Base-by-base conservation (phyloP, 2,329 filamentous ascomycete species). In the Claviceps spartinae region DNA sequence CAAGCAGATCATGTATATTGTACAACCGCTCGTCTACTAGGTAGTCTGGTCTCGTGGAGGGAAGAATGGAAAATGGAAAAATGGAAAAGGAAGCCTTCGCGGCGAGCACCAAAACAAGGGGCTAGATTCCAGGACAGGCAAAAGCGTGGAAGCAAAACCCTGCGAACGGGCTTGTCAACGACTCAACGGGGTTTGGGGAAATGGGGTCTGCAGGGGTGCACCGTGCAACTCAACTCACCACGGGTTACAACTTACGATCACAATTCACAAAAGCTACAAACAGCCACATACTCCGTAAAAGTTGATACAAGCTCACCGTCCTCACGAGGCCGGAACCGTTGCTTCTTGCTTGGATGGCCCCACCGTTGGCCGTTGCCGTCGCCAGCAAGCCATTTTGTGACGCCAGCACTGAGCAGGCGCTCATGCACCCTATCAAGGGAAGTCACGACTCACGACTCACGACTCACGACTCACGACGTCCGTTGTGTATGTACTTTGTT, bases 211-310 rank as follows among this genome's bases (percentile, higher is more conserved):
- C 20, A n/a, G 41, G 41, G 36, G 11, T 11, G 36, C 11, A 38
- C 11, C 0, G 11, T 38, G 11, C 36, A 38, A 13, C 11, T 40
- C 20, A 22, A 5, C 41, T 43, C 36, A 37, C 36, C 44, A 48
- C 36, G 38, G 44, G 30, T 40, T 18, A 18, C 18, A 18, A 18
- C 18, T 18, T 18, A 48, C 44, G 43, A 38, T 38, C 48, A 48
- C 52, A 22, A 14, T 18, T 18, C 18, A 18, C 18, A 18, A 34
- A 44, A 30, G 38, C 48, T 47, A 24, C 42, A 38, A 41, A 22
- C 40, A 53, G 48, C 41, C 48, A 53, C 48, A 11, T 48, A 48
- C n/a, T n/a, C n/a, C n/a, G n/a, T n/a, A n/a, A n/a, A n/a, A 34
- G 13, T n/a, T 8, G 6, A 26, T 8, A 7, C 41, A 38, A 46